phyloP scores from a whole-genome alignment of 2,329 filamentous ascomycete species.

The Aspergillus candidus region DNA sequence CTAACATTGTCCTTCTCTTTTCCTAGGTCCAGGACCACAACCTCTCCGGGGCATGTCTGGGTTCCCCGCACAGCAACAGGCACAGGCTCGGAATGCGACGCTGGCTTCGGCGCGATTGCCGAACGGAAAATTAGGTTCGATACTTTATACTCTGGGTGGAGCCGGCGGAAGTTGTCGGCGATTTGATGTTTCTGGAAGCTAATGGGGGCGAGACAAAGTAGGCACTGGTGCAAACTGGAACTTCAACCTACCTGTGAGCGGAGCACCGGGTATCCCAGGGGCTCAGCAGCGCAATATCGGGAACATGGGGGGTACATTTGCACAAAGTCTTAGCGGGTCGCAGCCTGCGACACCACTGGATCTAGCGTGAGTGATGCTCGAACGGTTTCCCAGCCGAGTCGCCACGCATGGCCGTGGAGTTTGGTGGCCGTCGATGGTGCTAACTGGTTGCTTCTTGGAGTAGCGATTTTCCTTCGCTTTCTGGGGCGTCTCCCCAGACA shows the following conservation, averaged over 20 bases:
- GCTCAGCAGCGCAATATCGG: constrained; percentile 48
- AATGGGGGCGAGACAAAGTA: constrained; percentile 21
- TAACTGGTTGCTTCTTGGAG: constrained; percentile 1
- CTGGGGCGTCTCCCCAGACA: constrained; percentile 51
- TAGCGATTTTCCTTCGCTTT: constrained; percentile 59
- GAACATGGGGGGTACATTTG: constrained; percentile 47
- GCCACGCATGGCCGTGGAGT: constrained; percentile 1
- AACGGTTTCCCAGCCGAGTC: background rate
- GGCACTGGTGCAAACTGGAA: constrained; percentile 54
- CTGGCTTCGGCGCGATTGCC: constrained; percentile 46
- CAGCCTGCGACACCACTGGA: constrained; percentile 51
- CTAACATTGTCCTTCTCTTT: constrained; percentile 10
- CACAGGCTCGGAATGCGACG: constrained; percentile 42
- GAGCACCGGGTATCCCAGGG: constrained; percentile 46
- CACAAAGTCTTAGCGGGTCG: constrained; percentile 50
- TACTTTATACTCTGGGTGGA: background rate
- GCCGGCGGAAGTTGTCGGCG: background rate
- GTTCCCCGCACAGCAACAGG: constrained; percentile 49
- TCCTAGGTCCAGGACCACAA: constrained; percentile 45
- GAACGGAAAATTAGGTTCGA: constrained; percentile 50
- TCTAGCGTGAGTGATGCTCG: constrained; percentile 46
- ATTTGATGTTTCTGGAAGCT: constrained; percentile 14
- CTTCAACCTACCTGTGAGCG: constrained; percentile 50
- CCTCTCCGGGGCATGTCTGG: constrained; percentile 49
- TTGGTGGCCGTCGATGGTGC: constrained; percentile 9